These are phyloP conservation scores for Trichoderma cornu-damae DNA, from an alignment of 2,329 filamentous ascomycete genomes.

Conservation along the genomic window DNA sequence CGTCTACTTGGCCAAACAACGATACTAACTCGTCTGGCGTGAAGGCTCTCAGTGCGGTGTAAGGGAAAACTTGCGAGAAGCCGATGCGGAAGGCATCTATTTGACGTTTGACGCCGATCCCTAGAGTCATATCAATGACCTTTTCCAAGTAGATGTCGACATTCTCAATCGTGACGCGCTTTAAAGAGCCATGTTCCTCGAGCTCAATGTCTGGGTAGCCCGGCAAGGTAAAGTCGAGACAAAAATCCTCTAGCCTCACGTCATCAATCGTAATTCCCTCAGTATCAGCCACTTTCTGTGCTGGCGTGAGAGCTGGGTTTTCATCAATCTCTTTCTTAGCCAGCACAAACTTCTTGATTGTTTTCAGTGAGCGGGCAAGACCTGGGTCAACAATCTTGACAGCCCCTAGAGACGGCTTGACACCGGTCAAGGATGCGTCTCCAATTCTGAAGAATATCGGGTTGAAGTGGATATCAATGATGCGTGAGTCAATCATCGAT, in stretches of 20 bases:
- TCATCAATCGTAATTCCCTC: conserved; percentile 69
- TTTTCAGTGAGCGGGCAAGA: conserved; percentile 76
- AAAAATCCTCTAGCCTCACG: conserved; percentile 76
- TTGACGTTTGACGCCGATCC: conserved; percentile 80
- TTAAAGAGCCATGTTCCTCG: conserved; percentile 66
- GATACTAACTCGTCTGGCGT: conserved; percentile 93
- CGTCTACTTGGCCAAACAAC: conserved; percentile 85
- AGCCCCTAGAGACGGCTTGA: conserved; percentile 80
- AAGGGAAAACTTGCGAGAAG: conserved; percentile 95
- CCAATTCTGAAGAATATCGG: conserved; percentile 96
- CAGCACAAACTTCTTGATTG: conserved; percentile 79
- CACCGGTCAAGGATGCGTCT: conserved; percentile 55
- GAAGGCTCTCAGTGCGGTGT: conserved; percentile 85
- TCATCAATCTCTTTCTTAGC: conserved; percentile 80
- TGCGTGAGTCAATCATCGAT: conserved; percentile 96
- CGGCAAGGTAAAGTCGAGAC: conserved; percentile 89
- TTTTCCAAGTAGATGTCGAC: conserved; percentile 83
- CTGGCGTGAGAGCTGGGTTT: conserved; percentile 57
- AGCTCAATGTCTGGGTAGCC: conserved; percentile 87
- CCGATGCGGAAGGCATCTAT: conserved; percentile 85
- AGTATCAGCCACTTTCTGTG: conserved; percentile 66
- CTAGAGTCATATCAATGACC: conserved; percentile 87
- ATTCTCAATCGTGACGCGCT: conserved; percentile 79
- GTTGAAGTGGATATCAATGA: conserved; percentile 97
- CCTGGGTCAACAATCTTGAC: conserved; percentile 85